These are phyloP conservation scores for Yamadazyma membranifaciens DNA, from an alignment of 1,139 yeast species.

Conservation along the genomic window DNA sequence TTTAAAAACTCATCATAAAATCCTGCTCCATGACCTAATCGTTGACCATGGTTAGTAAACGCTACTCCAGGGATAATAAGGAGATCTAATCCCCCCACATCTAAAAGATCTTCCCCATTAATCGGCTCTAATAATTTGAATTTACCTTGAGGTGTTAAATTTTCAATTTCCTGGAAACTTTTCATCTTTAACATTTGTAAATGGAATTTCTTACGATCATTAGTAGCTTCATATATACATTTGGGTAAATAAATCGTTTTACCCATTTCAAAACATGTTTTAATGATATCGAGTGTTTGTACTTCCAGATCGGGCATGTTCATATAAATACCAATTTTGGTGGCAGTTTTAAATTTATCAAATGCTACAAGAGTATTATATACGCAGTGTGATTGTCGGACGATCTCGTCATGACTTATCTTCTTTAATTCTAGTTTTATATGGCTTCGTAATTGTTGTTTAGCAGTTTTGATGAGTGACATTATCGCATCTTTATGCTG, in stretches of 20 bases:
- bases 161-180: constrained; percentile 37
- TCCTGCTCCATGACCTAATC: constrained; percentile 94
- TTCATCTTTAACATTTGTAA: constrained; percentile 57
- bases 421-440: constrained; percentile 18
- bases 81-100: constrained; percentile 55
- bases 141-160: constrained; percentile 64
- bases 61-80: constrained; percentile 87
- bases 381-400: constrained; percentile 23
- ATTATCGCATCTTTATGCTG: not conserved
- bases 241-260: constrained; percentile 53
- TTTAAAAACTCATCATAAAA: constrained; percentile 79
- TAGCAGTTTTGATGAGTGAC: constrained; percentile 10
- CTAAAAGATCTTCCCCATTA: constrained; percentile 34
- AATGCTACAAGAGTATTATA: constrained; percentile 27
- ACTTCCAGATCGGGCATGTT: constrained; percentile 66
- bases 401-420: constrained; percentile 16
- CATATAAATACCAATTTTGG: constrained; percentile 61
- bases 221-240: constrained; percentile 27
- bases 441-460: constrained; percentile 17
- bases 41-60: constrained; percentile 50
- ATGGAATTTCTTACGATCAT: constrained; percentile 41
- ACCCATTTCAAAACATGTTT: constrained; percentile 43
- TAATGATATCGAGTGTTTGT: constrained; percentile 51
- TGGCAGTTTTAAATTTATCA: constrained; percentile 42
- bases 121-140: constrained; percentile 70